These are phyloP conservation scores for Cudoniella acicularis DNA, from an alignment of 495 filamentous ascomycete species.

Conservation along the genomic window DNA sequence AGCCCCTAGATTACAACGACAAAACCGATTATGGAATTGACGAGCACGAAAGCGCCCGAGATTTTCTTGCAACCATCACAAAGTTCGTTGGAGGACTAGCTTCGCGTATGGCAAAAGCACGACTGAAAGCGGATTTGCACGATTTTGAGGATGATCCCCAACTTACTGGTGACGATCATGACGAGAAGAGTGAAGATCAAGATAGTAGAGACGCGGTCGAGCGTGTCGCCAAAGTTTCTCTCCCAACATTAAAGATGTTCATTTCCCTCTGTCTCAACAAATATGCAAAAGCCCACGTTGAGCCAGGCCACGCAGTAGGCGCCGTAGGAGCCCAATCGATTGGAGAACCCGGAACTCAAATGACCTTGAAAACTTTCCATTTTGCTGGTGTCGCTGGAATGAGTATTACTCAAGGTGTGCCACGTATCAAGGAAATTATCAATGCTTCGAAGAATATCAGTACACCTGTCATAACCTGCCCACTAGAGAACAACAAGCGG, in stretches of 20 bases:
- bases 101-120: slow-evolving; percentile 44
- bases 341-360: slow-evolving; percentile 96
- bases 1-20: slow-evolving; percentile 59
- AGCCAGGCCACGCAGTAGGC: slow-evolving; percentile 95
- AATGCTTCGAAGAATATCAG: slow-evolving; percentile 91
- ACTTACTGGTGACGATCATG: slow-evolving; percentile 3
- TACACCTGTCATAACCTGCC: slow-evolving; percentile 88
- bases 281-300: slow-evolving; percentile 83
- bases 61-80: slow-evolving; percentile 74
- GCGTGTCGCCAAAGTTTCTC: slow-evolving; percentile 76
- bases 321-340: slow-evolving; percentile 97
- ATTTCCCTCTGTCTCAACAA: slow-evolving; percentile 80
- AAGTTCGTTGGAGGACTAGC: slow-evolving; percentile 56
- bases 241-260: slow-evolving; percentile 66
- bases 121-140: slow-evolving; percentile 30
- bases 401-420: slow-evolving; percentile 98
- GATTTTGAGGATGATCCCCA: slow-evolving; percentile 21
- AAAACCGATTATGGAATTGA: slow-evolving; percentile 66
- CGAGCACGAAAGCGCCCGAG: slow-evolving; percentile 77
- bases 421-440: slow-evolving; percentile 99
- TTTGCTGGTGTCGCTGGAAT: slow-evolving; percentile 99
- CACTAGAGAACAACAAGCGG: slow-evolving; percentile 63
- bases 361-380: slow-evolving; percentile 99
- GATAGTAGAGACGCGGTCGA: slow-evolving; percentile 48
- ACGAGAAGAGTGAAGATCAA: slow-evolving; percentile 25